Conservation (phyloP, 306 rosid genomes). For the Vigna reflexopilosa region DNA sequence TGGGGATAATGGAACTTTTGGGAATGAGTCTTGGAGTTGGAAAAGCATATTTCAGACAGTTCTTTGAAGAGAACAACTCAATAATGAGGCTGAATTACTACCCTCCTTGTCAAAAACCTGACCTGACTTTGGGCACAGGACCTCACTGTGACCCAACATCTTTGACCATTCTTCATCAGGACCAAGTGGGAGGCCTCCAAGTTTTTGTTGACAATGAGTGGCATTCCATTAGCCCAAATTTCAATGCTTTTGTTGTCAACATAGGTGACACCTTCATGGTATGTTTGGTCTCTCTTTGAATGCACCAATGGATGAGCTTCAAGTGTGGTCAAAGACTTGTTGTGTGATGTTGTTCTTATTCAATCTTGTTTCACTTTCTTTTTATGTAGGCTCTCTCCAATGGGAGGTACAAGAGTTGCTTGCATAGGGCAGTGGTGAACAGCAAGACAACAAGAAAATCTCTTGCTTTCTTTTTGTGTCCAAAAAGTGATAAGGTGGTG, state of each 20-base stretch:
- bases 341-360: conserved; percentile 2
- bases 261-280: conserved; percentile 99
- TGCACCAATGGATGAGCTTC: not conserved
- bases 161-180: conserved; percentile 91
- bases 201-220: conserved; percentile 86
- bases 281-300: conserved; percentile 22
- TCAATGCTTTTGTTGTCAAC: conserved; percentile 87
- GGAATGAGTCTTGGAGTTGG: conserved; percentile 90
- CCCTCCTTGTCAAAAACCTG: conserved; percentile 92
- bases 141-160: conserved; percentile 99
- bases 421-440: conserved; percentile 99
- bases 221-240: conserved; percentile 79
- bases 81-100: conserved; percentile 95
- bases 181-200: conserved; percentile 90
- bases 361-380: not conserved
- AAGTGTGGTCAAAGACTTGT: not conserved
- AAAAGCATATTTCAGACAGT: conserved; percentile 62
- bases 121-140: conserved; percentile 87
- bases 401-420: conserved; percentile 92
- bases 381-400: conserved; percentile 79
- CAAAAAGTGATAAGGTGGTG: conserved; percentile 80
- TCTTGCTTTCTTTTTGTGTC: conserved; percentile 92
- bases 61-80: conserved; percentile 76
- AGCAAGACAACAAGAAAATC: conserved; percentile 77
- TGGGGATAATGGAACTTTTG: conserved; percentile 91